phyloP scores from a whole-genome alignment of 1,139 yeast genomes.

The Hyphopichia khmerensis region DNA sequence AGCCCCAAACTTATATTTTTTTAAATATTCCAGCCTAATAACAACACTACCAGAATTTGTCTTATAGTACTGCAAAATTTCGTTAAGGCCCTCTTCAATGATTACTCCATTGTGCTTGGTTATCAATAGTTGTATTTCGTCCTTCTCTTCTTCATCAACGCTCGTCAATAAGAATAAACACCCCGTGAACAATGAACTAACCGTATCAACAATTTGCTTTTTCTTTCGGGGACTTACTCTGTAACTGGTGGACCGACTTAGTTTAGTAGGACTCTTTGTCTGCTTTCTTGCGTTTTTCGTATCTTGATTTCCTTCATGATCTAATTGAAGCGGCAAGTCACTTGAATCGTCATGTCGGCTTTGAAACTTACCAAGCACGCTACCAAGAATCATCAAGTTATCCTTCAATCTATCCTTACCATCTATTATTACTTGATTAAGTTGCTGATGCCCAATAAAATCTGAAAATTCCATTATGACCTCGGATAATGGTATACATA shows the following conservation, averaged over 20 bases:
- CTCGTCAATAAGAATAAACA: conserved; percentile 39
- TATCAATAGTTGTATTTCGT: conserved; percentile 34
- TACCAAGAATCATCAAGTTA: background rate
- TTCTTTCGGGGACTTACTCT: conserved; percentile 7
- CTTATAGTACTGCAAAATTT: conserved; percentile 21
- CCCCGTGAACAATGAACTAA: conserved; percentile 17
- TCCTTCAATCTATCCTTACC: conserved; percentile 11
- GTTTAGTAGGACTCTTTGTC: background rate
- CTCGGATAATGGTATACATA: conserved; percentile 14
- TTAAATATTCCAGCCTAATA: conserved; percentile 13
- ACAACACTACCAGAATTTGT: conserved; percentile 11
- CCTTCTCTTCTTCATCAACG: conserved; percentile 37
- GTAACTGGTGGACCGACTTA: background rate
- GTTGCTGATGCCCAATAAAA: conserved; percentile 42
- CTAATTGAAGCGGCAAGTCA: background rate
- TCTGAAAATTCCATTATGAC: conserved; percentile 39
- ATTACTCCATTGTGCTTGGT: conserved; percentile 54
- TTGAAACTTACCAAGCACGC: background rate
- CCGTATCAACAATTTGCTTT: background rate
- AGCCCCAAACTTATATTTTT: conserved; percentile 54
- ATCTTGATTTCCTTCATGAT: too few relatives aligned
- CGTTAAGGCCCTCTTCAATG: conserved; percentile 47
- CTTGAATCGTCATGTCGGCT: background rate
- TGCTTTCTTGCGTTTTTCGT: background rate
- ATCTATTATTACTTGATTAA: conserved; percentile 12